Conservation (phyloP, 2,329 filamentous ascomycete species). For the Mycosphaerella arachidis region DNA sequence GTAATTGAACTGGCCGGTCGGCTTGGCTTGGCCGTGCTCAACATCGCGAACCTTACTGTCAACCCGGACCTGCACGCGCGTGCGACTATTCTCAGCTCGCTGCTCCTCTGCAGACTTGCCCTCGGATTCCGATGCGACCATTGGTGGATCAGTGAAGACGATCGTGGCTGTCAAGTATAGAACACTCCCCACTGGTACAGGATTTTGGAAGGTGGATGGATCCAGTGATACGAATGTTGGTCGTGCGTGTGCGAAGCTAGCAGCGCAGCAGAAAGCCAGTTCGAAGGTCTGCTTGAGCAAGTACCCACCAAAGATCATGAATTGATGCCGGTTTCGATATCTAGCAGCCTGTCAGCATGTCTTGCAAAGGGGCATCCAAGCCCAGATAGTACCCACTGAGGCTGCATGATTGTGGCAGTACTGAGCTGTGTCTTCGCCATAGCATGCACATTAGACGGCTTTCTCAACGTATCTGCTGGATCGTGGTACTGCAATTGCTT, state of each 20-base stretch:
- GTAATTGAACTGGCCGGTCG: slow-evolving; percentile 72
- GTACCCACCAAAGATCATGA: slow-evolving; percentile 76
- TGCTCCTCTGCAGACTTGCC: slow-evolving; percentile 16
- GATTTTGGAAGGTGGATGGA: slow-evolving; percentile 69
- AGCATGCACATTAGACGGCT: slow-evolving; percentile 55
- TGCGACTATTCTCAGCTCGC: slow-evolving; percentile 42
- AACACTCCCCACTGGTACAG: slow-evolving; percentile 69
- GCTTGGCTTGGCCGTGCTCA: slow-evolving; percentile 62
- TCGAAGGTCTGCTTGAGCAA: slow-evolving; percentile 72
- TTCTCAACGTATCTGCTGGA: slow-evolving; percentile 50
- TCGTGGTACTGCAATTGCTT: slow-evolving; percentile 62
- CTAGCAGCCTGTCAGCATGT: neutral
- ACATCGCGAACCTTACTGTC: slow-evolving; percentile 69
- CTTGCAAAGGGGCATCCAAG: slow-evolving; percentile 20
- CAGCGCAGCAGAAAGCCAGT: slow-evolving; percentile 69
- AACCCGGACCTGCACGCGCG: slow-evolving; percentile 65
- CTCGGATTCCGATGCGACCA: slow-evolving; percentile 39
- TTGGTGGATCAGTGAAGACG: slow-evolving; percentile 64
- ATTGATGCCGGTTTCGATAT: slow-evolving; percentile 51
- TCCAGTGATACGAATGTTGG: slow-evolving; percentile 70
- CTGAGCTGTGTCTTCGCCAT: slow-evolving; percentile 62
- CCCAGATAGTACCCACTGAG: slow-evolving; percentile 49
- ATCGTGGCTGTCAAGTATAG: slow-evolving; percentile 69
- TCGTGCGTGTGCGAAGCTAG: slow-evolving; percentile 63
- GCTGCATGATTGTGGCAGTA: slow-evolving; percentile 70